A percentile compares a stretch with the other conserved stretches of the same genome.
phyloP scores from a whole-genome alignment of 345 rosid species.

The Eucalyptus sp. region DNA sequence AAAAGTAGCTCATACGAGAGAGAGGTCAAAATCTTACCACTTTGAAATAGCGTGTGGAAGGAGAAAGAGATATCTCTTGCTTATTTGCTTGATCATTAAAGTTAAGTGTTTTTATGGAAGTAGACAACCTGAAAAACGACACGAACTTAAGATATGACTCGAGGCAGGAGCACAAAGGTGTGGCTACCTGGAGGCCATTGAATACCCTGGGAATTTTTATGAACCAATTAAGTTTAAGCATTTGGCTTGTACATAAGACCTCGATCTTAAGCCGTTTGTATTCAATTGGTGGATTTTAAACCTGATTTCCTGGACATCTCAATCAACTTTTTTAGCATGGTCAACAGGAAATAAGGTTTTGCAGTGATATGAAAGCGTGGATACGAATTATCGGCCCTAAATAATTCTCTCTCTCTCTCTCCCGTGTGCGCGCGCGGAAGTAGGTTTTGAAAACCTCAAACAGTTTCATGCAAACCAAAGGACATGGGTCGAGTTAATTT shows the following conservation, averaged over 20 bases:
- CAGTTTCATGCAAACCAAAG: not conserved
- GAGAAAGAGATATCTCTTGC: not conserved
- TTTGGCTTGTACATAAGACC: not conserved
- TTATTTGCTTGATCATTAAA: not conserved
- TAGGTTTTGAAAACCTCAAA: not conserved
- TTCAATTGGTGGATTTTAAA: not conserved
- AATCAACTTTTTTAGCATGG: not conserved
- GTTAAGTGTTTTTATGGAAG: not conserved
- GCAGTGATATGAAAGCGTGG: accelerated
- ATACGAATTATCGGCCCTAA: not conserved
- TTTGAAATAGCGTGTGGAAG: not conserved
- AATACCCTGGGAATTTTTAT: not conserved
- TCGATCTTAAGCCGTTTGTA: not conserved
- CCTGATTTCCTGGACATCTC: not conserved
- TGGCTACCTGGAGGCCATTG: not conserved
- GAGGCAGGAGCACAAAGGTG: accelerated
- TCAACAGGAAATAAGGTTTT: not conserved
- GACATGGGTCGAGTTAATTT: not conserved
- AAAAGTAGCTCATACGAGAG: not conserved
- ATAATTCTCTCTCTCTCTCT: not conserved
- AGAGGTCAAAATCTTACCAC: not conserved
- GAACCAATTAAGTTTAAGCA: not conserved
- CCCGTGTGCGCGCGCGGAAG: accelerated
- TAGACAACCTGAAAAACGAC: not conserved
- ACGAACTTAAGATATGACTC: not conserved